Evolutionary conservation across 192 early-diverging fungal genomes (phyloP).

Genomic region (Umbelopsis sp.): DNA sequence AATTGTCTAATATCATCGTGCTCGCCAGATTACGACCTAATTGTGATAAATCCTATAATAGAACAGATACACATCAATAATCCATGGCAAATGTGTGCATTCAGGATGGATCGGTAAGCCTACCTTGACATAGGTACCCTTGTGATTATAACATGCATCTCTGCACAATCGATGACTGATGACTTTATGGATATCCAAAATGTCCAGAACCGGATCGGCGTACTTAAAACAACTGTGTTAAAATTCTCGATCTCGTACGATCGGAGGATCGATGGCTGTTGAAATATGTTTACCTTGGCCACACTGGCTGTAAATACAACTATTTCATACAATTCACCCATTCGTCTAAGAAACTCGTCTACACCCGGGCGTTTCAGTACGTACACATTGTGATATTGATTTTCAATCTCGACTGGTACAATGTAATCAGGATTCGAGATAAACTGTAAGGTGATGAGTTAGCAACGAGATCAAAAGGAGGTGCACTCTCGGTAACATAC

Average conservation of each 20-base stretch:
- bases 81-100: background rate
- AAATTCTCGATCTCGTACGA: too few species aligned
- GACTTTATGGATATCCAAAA: conserved; percentile 81
- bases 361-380: conserved; percentile 97
- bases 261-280: too few species aligned
- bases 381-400: conserved; percentile 89
- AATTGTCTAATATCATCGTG: conserved; percentile 95
- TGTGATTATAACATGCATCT: conserved; percentile 93
- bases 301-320: conserved; percentile 96
- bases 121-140: conserved; percentile 96
- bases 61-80: background rate
- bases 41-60: conserved; percentile 76
- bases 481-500: conserved; percentile 22
- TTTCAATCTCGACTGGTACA: conserved; percentile 93
- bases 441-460: conserved; percentile 28
- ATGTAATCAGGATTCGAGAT: conserved; percentile 82
- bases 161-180: conserved; percentile 95
- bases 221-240: conserved; percentile 61
- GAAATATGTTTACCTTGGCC: conserved; percentile 63
- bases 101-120: background rate
- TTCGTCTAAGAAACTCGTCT: conserved; percentile 83
- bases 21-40: conserved; percentile 84
- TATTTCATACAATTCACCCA: conserved; percentile 90
- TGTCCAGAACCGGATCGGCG: conserved; percentile 97
- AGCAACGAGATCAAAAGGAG: too few species aligned